Conservation (phyloP, 2,329 filamentous ascomycete species). For the Ophiostoma tasmaniense region DNA sequence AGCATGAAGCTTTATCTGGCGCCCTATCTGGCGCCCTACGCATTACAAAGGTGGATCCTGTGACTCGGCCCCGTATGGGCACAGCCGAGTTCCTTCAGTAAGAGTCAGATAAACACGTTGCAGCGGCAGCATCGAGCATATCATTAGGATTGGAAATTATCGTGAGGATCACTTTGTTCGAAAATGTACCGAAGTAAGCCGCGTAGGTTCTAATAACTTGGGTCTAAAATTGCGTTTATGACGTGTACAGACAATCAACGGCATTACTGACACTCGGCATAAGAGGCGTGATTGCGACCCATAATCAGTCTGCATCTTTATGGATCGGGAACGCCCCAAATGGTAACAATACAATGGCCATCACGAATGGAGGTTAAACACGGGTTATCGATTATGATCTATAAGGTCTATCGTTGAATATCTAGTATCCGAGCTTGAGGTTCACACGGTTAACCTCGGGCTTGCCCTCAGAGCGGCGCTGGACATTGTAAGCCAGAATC, state of each 20-base stretch:
- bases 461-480: background rate
- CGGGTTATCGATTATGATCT: background rate
- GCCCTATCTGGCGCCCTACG: background rate
- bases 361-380: background rate
- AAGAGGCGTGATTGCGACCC: background rate
- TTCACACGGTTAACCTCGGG: conserved; percentile 11
- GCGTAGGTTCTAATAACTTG: background rate
- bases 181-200: background rate
- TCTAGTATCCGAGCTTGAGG: background rate
- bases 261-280: background rate
- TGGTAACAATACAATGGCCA: background rate
- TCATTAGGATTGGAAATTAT: background rate
- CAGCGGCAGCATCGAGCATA: background rate
- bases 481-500: conserved; percentile 15
- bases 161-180: background rate
- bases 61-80: background rate
- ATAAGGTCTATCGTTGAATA: background rate
- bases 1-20: background rate
- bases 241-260: background rate
- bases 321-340: background rate
- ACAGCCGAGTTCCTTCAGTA: background rate
- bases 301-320: background rate
- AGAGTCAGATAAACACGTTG: background rate
- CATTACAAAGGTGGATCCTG: background rate
- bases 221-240: too few relatives aligned